phyloP scores from a whole-genome alignment of 1,139 yeast genomes.

The Yamadazyma dendronema region DNA sequence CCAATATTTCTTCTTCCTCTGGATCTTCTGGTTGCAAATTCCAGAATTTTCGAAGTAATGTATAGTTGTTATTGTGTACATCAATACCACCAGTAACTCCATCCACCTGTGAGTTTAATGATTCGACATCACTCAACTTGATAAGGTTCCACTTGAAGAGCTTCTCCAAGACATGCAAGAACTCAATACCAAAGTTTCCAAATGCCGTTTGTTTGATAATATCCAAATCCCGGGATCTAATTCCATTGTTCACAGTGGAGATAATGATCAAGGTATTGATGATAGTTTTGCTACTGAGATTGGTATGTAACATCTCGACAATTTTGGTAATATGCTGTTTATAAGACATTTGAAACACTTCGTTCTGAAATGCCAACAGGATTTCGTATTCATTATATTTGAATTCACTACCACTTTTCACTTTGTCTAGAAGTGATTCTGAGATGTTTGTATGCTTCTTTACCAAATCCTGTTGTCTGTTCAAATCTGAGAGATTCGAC shows the following conservation, averaged over 20 bases:
- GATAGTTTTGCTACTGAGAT: conserved; percentile 34
- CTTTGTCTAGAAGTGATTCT: conserved; percentile 58
- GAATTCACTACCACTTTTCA: conserved; percentile 29
- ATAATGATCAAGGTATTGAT: conserved; percentile 53
- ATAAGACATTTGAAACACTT: conserved; percentile 59
- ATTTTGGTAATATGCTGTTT: conserved; percentile 49
- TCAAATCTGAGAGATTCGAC: conserved; percentile 64
- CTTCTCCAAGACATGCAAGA: conserved; percentile 30
- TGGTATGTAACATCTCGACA: conserved; percentile 47
- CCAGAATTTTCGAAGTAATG: conserved; percentile 45
- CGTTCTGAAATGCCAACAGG: conserved; percentile 71
- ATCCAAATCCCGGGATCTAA: conserved; percentile 58
- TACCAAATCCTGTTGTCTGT: conserved; percentile 64
- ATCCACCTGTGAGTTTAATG: conserved; percentile 17
- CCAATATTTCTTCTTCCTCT: conserved; percentile 9
- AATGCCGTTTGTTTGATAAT: conserved; percentile 47
- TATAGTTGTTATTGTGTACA: conserved; percentile 32
- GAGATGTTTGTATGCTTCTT: conserved; percentile 77
- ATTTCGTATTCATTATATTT: conserved; percentile 44
- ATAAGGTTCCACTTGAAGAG: conserved; percentile 26
- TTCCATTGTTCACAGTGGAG: conserved; percentile 61
- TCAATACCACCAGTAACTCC: conserved; percentile 37
- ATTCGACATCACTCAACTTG: conserved; percentile 22
- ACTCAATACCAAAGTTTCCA: conserved; percentile 59
- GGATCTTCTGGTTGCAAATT: conserved; percentile 40